Base-by-base conservation (phyloP, 75 land plant species). In the Pinus albicaulis region DNA sequence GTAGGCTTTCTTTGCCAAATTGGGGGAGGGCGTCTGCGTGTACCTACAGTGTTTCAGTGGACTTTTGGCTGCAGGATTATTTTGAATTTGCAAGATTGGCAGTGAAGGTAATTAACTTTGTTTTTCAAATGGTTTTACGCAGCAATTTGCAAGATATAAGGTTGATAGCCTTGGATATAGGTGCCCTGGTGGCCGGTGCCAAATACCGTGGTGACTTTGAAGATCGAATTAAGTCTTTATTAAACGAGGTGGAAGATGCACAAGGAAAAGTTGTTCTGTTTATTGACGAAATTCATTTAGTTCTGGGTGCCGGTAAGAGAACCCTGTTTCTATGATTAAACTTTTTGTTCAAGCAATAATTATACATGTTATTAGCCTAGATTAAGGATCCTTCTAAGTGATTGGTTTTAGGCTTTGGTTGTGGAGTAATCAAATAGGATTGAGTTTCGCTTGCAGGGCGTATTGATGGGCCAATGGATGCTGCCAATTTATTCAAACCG, bases 131-230 rank as follows among this genome's bases (percentile, higher is more conserved):
- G 72, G 17, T 28, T 23, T 23, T 72, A 7, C 23, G 71, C 85
- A 96, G 95, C 69, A 97, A 95, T 81, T 83, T 97, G 64, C 38
- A 77, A 41, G 98, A 97, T 70, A 95, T 94, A 16, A 86, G 99
- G 58, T 34, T 97, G n/a, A 82, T 94, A 23, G 93, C 98, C 0
- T 76, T 97, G 80, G 99, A 97, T 60, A 97, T 97, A 95, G 99
- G 99, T 41, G 98, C 99, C 7, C 59, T 97, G 72, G 79, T 97
- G 36, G 99, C 99, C 12, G 99, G 95, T 12, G 93, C 99, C 6
- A 97, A 92, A 64, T 97, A 97, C 58, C 74, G 98, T 34, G 99
- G 99, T n/a, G 98, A 94, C 56, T 97, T 94, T 81, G 99, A 97
- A 75, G 99, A 97, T 75, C 81, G 99, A 63, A 72, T 97, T 48